These are phyloP conservation scores for Suillus cothurnatus DNA, from an alignment of 768 basidiomycete genomes.

Conservation along the genomic window DNA sequence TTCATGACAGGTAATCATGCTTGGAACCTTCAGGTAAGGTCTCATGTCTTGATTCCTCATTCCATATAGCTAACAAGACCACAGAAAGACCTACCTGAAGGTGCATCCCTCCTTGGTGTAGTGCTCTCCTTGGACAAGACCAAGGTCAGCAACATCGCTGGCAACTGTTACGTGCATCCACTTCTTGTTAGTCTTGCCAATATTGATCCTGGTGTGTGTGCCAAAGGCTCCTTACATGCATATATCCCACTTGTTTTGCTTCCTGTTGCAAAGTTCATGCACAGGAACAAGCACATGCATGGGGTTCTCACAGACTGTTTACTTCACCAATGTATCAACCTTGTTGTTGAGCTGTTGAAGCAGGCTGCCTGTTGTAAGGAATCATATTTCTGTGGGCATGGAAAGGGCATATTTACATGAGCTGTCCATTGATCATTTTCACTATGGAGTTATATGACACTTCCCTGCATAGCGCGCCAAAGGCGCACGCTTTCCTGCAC, in stretches of 20 bases:
- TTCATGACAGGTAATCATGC: slow-evolving; percentile 27
- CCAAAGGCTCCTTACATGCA: slow-evolving; percentile 19
- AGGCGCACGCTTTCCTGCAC: too few relatives aligned
- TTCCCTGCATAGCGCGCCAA: too few relatives aligned
- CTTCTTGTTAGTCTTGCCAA: slow-evolving; percentile 17
- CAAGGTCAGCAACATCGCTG: slow-evolving; percentile 12
- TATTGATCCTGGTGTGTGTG: slow-evolving; percentile 9
- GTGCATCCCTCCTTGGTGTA: slow-evolving; percentile 31
- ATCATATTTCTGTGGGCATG: too few relatives aligned
- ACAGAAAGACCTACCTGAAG: slow-evolving; percentile 23
- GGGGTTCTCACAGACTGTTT: slow-evolving; percentile 20
- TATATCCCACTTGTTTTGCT: slow-evolving; percentile 21
- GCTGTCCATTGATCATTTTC: too few relatives aligned
- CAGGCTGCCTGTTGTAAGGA: too few relatives aligned
- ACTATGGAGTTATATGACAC: too few relatives aligned
- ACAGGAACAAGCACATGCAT: neutral
- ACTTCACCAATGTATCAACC: slow-evolving; percentile 21
- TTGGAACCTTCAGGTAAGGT: slow-evolving; percentile 29
- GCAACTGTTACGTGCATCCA: slow-evolving; percentile 12
- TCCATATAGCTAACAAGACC: neutral
- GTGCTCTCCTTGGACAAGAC: slow-evolving; percentile 38
- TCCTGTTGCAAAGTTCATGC: slow-evolving; percentile 24
- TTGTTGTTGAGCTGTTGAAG: slow-evolving; percentile 18
- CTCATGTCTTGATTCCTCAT: neutral
- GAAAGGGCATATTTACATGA: too few relatives aligned